Conservation (phyloP, 1,284 basidiomycete genomes). For the Schizophyllum amplum region DNA sequence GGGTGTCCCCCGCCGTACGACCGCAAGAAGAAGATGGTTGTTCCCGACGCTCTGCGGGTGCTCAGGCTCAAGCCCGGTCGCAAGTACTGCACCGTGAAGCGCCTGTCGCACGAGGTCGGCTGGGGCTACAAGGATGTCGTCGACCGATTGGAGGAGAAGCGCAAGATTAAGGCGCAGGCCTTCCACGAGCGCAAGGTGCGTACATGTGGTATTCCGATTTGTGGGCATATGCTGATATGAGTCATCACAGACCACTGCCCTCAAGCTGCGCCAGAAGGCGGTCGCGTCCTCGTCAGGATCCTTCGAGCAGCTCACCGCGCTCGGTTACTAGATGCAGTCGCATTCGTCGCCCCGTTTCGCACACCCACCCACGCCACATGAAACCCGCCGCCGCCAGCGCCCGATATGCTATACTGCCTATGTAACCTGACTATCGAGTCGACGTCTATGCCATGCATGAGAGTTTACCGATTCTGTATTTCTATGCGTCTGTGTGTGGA, state of each 20-base stretch:
- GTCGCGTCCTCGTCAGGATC: constrained; percentile 64
- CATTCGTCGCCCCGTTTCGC: neutral
- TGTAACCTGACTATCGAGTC: constrained; percentile 21
- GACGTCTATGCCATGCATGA: neutral
- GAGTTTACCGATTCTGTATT: no score
- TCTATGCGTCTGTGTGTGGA: no score
- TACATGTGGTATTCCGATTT: constrained; percentile 1
- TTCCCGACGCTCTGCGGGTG: constrained; percentile 94
- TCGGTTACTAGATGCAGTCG: constrained; percentile 74
- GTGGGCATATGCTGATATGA: constrained; percentile 5
- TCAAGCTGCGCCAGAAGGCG: constrained; percentile 93
- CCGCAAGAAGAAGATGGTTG: constrained; percentile 99
- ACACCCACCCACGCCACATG: neutral
- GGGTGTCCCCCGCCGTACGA: constrained; percentile 99
- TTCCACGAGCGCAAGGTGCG: constrained; percentile 98
- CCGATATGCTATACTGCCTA: constrained; percentile 19
- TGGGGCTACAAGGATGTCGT: constrained; percentile 99
- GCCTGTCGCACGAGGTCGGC: constrained; percentile 94
- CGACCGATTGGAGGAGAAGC: constrained; percentile 99
- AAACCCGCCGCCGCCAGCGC: constrained; percentile 7
- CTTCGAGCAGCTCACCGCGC: constrained; percentile 77
- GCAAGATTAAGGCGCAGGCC: constrained; percentile 98
- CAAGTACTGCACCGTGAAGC: constrained; percentile 99
- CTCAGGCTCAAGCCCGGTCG: constrained; percentile 98
- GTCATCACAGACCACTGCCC: constrained; percentile 59